phyloP scores from a whole-genome alignment of 2,329 filamentous ascomycete genomes.

The Pseudonectria foliicola region DNA sequence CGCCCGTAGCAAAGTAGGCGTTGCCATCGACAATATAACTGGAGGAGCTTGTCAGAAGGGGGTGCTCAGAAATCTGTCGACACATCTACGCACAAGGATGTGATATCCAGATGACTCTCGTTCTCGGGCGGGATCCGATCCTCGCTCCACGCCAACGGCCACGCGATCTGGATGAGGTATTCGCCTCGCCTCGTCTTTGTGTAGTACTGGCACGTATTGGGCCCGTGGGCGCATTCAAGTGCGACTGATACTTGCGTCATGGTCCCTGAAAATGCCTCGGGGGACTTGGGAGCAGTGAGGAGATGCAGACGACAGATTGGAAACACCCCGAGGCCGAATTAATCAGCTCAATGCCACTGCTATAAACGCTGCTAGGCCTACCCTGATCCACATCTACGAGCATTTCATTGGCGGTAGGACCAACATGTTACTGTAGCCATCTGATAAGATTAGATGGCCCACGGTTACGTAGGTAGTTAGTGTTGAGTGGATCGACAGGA shows the following conservation, averaged over 20 bases:
- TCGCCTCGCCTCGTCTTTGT: slow-evolving; percentile 20
- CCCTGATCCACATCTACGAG: too few species aligned
- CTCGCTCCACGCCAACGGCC: slow-evolving; percentile 22
- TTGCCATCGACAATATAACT: slow-evolving; percentile 30
- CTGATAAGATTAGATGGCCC: slow-evolving; percentile 8
- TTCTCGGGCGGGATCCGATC: slow-evolving; percentile 13
- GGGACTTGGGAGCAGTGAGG: background rate
- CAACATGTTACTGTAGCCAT: background rate
- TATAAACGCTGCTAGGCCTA: too few species aligned
- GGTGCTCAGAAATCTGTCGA: background rate
- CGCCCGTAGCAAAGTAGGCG: slow-evolving; percentile 27
- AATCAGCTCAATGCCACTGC: too few species aligned
- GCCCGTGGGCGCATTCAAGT: slow-evolving; percentile 14
- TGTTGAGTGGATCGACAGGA: too few species aligned
- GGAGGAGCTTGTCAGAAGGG: background rate
- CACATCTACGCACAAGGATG: slow-evolving; percentile 20
- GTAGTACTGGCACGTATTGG: slow-evolving; percentile 21
- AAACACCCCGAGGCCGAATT: too few species aligned
- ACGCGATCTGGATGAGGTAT: slow-evolving; percentile 25
- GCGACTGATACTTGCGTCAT: slow-evolving; percentile 8
- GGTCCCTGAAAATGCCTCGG: background rate
- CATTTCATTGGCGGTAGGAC: too few species aligned
- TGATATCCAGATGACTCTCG: slow-evolving; percentile 13
- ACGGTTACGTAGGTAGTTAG: too few species aligned
- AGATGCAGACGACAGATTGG: too few species aligned